Evolutionary conservation across 2,329 filamentous ascomycete species (phyloP).

Genomic region (Scedosporium boydii): DNA sequence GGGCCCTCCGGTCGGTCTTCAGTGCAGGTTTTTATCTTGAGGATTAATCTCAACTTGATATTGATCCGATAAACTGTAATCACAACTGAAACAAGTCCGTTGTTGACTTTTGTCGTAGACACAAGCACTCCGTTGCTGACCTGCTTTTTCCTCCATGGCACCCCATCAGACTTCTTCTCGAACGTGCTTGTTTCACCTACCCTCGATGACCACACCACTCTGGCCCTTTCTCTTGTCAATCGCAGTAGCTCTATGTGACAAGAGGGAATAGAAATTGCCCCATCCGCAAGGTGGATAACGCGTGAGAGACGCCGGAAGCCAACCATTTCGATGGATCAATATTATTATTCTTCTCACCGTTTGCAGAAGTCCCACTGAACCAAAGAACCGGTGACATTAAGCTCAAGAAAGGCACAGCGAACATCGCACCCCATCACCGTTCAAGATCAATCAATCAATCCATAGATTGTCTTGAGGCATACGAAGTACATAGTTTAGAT

Average conservation of each 20-base stretch:
- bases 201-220: not conserved
- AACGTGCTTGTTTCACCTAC: not conserved
- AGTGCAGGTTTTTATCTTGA: too few species aligned
- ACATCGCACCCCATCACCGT: too few species aligned
- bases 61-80: too few species aligned
- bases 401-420: not conserved
- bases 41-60: too few species aligned
- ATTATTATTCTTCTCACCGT: not conserved
- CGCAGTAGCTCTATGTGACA: not conserved
- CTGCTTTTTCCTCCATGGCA: too few species aligned
- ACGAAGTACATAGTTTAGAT: not conserved
- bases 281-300: not conserved
- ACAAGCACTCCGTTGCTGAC: too few species aligned
- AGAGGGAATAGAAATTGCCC: not conserved
- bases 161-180: not conserved
- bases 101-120: too few species aligned
- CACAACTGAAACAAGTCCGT: too few species aligned
- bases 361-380: too few species aligned
- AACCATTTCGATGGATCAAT: not conserved
- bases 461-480: too few species aligned
- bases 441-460: too few species aligned
- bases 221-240: not conserved
- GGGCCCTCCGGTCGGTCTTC: too few species aligned
- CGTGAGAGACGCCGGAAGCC: not conserved
- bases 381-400: not conserved